phyloP scores from a whole-genome alignment of 495 filamentous ascomycete genomes.

The Talaromyces stipitatus region DNA sequence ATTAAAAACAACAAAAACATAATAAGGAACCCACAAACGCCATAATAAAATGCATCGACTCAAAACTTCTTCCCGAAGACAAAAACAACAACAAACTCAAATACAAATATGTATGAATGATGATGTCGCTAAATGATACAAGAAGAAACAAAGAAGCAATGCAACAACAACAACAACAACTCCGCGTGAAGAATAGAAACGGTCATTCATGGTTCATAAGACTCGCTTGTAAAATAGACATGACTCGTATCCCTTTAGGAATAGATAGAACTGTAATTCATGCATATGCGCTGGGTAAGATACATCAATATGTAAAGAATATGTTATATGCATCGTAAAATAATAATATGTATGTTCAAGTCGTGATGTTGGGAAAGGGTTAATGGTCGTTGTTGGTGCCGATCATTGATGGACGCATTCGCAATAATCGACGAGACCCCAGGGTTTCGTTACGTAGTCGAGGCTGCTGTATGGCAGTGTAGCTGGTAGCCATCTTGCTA shows the following conservation, averaged over 20 bases:
- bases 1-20: neutral
- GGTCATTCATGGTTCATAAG: neutral
- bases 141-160: neutral
- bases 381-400: slow-evolving; percentile 13
- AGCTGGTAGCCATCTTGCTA: slow-evolving; percentile 31
- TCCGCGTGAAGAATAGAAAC: neutral
- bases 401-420: slow-evolving; percentile 25
- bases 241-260: neutral
- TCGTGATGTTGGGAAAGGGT: neutral
- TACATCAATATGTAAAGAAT: neutral
- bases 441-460: slow-evolving; percentile 35
- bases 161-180: neutral
- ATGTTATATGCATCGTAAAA: neutral
- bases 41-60: slow-evolving; percentile 1
- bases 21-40: neutral
- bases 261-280: neutral
- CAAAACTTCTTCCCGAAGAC: neutral
- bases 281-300: neutral
- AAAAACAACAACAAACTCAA: neutral
- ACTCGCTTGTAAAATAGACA: neutral
- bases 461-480: slow-evolving; percentile 34
- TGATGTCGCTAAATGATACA: neutral
- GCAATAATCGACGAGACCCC: slow-evolving; percentile 28
- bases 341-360: neutral
- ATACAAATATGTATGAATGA: neutral